Conservation (phyloP, 176 grass and related monocot species). For the Lolium perenne region DNA sequence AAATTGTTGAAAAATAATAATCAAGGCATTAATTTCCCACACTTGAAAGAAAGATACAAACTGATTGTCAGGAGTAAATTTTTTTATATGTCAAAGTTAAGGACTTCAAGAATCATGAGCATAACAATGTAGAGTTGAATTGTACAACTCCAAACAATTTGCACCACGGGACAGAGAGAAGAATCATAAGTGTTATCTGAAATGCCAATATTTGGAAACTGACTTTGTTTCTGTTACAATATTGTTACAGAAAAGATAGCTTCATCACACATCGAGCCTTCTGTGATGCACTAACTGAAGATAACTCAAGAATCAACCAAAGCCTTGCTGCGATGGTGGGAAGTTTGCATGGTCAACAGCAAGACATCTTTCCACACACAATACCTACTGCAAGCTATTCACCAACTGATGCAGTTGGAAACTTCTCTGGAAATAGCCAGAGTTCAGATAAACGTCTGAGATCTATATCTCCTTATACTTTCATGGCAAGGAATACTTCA, state of each 20-base stretch:
- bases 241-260: constrained; percentile 30
- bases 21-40: neutral
- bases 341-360: constrained; percentile 22
- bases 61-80: neutral
- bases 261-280: constrained; percentile 36
- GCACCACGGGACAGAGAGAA: neutral
- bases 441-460: neutral
- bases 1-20: neutral
- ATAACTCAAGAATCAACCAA: constrained; percentile 32
- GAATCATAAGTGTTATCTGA: constrained; percentile 2
- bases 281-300: constrained; percentile 33
- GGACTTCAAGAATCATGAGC: neutral
- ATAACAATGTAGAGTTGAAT: neutral
- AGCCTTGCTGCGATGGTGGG: constrained; percentile 29
- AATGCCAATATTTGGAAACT: neutral
- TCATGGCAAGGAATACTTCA: constrained; percentile 16
- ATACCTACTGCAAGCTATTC: constrained; percentile 19
- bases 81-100: neutral
- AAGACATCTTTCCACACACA: constrained; percentile 22
- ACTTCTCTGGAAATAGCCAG: constrained; percentile 25
- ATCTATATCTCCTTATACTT: constrained; percentile 14
- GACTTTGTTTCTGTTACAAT: constrained; percentile 4
- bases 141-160: neutral
- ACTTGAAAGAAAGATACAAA: neutral
- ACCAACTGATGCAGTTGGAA: constrained; percentile 9